These are phyloP conservation scores for Kodamaea derodonti DNA, from an alignment of 1,139 yeast species.

Conservation along the genomic window DNA sequence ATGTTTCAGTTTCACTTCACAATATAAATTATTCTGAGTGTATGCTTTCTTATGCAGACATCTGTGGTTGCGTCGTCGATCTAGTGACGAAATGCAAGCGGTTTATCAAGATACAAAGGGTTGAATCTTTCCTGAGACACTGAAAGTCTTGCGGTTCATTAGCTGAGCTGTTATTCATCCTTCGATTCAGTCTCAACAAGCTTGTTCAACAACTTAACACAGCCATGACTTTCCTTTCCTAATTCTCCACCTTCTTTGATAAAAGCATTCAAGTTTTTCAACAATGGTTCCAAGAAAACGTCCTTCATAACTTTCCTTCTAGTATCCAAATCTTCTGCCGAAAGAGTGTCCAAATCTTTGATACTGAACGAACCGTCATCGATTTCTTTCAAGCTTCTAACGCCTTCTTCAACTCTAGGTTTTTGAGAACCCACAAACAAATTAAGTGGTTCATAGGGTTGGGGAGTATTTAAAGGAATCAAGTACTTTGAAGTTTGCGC, in stretches of 20 bases:
- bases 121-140: too few species aligned
- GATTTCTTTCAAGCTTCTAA: conserved; percentile 8
- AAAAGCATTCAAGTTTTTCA: conserved; percentile 47
- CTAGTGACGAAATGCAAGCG: too few species aligned
- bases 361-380: conserved; percentile 28
- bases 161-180: too few species aligned
- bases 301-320: conserved; percentile 55
- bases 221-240: conserved; percentile 54
- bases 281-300: conserved; percentile 47
- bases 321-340: conserved; percentile 58
- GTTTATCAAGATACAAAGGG: too few species aligned
- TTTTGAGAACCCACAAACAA: conserved; percentile 43
- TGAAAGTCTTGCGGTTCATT: too few species aligned
- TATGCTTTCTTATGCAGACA: too few species aligned
- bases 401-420: conserved; percentile 3
- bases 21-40: too few species aligned
- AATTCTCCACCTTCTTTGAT: conserved; percentile 74
- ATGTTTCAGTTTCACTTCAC: too few species aligned
- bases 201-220: conserved; percentile 17
- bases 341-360: conserved; percentile 29
- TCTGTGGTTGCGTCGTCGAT: too few species aligned
- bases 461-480: conserved; percentile 48
- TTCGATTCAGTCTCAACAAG: too few species aligned
- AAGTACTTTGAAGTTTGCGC: conserved; percentile 49
- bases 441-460: conserved; percentile 58